Evolutionary conservation across 192 early-diverging fungal species (phyloP).

Genomic region (Coemansia sp.): DNA sequence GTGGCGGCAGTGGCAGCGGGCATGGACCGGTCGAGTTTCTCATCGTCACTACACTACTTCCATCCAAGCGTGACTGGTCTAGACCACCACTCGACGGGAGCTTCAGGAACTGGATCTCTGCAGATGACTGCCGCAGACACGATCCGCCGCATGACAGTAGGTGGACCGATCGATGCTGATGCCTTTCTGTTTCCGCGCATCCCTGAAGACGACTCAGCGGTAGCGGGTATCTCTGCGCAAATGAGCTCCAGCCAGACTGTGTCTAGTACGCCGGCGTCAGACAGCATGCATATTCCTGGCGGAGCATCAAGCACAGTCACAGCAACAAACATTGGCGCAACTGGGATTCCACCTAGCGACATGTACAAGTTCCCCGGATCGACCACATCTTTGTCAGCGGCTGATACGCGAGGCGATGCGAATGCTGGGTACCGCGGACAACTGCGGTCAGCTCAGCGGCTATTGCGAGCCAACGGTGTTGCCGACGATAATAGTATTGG

Average conservation of each 20-base stretch:
- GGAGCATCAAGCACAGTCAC: background rate
- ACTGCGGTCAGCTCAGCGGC: conserved; percentile 43
- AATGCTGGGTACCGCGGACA: conserved; percentile 23
- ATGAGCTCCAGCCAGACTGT: conserved; percentile 13
- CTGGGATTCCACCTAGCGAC: background rate
- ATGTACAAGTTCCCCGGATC: conserved; percentile 11
- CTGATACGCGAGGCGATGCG: background rate
- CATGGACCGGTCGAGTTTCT: conserved; percentile 31
- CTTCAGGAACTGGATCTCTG: background rate
- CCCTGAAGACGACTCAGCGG: conserved; percentile 38
- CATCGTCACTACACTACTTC: conserved; percentile 38
- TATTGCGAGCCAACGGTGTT: conserved; percentile 43
- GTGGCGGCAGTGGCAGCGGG: conserved; percentile 39
- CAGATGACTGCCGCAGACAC: conserved; percentile 36
- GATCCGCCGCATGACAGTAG: conserved; percentile 48
- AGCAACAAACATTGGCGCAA: background rate
- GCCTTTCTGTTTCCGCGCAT: conserved; percentile 48
- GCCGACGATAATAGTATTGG: conserved; percentile 53
- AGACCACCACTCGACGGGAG: conserved; percentile 6
- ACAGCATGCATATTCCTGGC: background rate
- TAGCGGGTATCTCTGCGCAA: conserved; percentile 24
- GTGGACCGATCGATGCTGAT: conserved; percentile 31
- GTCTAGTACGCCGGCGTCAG: conserved; percentile 4
- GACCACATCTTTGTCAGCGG: background rate
- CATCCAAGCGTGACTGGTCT: conserved; percentile 22